Conservation (phyloP, 1,284 basidiomycete species). For the Rhodotorula glutinis region DNA sequence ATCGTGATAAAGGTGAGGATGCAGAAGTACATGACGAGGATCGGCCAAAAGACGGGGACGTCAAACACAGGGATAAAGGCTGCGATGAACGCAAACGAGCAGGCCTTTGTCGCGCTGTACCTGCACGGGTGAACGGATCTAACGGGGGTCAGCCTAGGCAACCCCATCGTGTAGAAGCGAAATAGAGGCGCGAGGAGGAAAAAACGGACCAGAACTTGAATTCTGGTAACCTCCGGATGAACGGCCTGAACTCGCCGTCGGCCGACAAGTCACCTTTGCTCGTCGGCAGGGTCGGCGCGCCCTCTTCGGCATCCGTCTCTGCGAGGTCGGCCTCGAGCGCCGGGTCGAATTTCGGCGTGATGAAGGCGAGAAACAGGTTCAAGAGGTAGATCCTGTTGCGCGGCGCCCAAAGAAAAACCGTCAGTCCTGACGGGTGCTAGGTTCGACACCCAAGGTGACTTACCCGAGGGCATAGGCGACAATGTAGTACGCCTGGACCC, state of each 20-base stretch:
- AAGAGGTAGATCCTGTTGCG: conserved; percentile 71
- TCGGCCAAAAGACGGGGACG: conserved; percentile 97
- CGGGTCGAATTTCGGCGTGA: conserved; percentile 93
- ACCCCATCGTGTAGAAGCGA: no score
- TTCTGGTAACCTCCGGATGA: conserved; percentile 90
- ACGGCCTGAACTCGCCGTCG: conserved; percentile 92
- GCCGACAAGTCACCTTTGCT: conserved; percentile 46
- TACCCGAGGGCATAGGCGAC: conserved; percentile 46
- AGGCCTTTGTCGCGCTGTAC: conserved; percentile 88
- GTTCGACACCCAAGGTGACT: no score
- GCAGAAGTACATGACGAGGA: conserved; percentile 66
- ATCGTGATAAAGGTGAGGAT: conserved; percentile 51
- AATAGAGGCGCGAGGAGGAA: no score
- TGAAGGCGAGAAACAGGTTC: conserved; percentile 63
- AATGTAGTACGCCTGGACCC: conserved; percentile 65
- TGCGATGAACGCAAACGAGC: conserved; percentile 71
- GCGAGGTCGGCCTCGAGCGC: conserved; percentile 87
- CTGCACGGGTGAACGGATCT: no score
- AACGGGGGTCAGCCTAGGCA: neutral
- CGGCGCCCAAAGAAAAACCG: neutral
- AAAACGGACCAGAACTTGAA: conserved; percentile 85
- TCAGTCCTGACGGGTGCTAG: no score
- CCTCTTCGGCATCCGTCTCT: conserved; percentile 93
- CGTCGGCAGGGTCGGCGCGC: conserved; percentile 57
- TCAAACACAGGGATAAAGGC: conserved; percentile 77